These are phyloP conservation scores for Diplodia corticola DNA, from an alignment of 2,329 filamentous ascomycete genomes.

Conservation along the genomic window DNA sequence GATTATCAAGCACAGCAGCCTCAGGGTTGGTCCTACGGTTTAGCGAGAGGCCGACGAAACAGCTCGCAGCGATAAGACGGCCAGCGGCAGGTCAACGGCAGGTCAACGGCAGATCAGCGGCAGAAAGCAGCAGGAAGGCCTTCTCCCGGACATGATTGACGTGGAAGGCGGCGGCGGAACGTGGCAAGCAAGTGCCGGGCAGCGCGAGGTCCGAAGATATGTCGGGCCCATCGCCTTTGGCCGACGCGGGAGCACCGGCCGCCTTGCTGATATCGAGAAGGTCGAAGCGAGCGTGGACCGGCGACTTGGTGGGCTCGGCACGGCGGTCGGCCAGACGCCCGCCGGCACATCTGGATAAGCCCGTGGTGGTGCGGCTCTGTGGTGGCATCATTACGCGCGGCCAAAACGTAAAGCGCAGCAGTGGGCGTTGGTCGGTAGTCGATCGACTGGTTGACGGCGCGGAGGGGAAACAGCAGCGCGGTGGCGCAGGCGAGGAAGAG, in stretches of 20 bases:
- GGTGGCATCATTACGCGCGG: not conserved
- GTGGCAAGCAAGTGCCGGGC: not conserved
- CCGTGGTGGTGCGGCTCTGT: constrained; percentile 16
- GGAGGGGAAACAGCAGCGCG: not conserved
- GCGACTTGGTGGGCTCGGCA: not conserved
- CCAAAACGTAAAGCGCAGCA: not conserved
- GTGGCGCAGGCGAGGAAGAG: not conserved
- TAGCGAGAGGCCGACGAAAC: not conserved
- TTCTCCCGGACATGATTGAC: not conserved
- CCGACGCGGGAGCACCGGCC: not conserved
- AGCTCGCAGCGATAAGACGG: constrained; percentile 7
- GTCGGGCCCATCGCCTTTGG: constrained; percentile 6
- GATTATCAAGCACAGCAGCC: not conserved
- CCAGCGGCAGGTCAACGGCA: no score
- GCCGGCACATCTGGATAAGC: constrained; percentile 4
- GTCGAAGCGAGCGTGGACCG: constrained; percentile 8
- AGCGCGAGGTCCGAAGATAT: not conserved
- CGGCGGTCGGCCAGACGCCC: not conserved
- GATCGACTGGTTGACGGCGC: no score
- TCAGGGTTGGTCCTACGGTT: not conserved
- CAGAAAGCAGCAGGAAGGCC: not conserved
- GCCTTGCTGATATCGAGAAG: not conserved
- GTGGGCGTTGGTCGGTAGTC: not conserved
- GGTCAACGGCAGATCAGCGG: no score
- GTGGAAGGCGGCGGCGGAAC: not conserved